Conservation (phyloP, 352 stramenopile genomes). For the Stramenopiles sp. region DNA sequence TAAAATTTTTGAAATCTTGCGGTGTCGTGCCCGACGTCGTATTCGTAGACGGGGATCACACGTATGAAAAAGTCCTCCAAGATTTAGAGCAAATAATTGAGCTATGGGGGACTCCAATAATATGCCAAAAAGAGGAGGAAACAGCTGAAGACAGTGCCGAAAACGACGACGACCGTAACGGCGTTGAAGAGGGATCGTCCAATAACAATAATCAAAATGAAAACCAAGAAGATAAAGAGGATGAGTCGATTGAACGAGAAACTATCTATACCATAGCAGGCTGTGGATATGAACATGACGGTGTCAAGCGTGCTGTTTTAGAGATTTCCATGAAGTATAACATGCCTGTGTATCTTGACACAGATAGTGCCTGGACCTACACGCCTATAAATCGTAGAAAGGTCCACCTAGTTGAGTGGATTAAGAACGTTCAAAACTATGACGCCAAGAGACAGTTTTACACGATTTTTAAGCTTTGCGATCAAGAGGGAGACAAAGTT, state of each 20-base stretch:
- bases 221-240: too few relatives aligned
- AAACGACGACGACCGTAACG: background rate
- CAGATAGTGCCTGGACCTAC: background rate
- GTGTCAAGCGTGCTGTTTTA: background rate
- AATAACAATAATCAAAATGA: too few relatives aligned
- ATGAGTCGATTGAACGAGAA: too few relatives aligned
- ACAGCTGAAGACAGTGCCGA: too few relatives aligned
- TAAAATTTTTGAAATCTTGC: background rate
- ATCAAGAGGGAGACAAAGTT: background rate
- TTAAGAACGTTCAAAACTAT: background rate
- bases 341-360: background rate
- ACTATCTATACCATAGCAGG: background rate
- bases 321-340: background rate
- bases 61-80: slow-evolving; percentile 17
- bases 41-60: slow-evolving; percentile 22
- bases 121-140: too few relatives aligned
- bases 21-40: slow-evolving; percentile 19
- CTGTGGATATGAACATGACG: background rate
- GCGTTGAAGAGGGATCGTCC: too few relatives aligned
- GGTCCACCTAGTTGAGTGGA: background rate
- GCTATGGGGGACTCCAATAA: background rate
- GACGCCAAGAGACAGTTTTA: background rate
- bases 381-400: background rate
- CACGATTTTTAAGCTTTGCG: background rate
- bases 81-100: slow-evolving; percentile 19